Evolutionary conservation across 2,329 filamentous ascomycete species (phyloP), one percentile per base, ranked within the genome.

Genomic region (Colletotrichum falcatum): DNA sequence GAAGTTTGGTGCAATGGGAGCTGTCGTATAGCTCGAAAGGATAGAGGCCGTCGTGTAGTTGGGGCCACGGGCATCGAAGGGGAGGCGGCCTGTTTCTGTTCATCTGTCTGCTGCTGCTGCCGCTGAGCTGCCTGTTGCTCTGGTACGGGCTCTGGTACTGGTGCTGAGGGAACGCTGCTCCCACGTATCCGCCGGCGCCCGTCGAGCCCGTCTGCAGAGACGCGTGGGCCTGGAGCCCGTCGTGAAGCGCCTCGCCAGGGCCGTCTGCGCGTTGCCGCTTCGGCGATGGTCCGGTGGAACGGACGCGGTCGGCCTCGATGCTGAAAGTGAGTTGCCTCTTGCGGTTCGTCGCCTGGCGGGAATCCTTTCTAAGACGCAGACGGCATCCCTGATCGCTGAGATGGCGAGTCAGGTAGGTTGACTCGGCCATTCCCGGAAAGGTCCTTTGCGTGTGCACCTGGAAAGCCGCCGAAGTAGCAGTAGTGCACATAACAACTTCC

Each of bases 371-470:
- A 56, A 97, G 86, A 62, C 94, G 88, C 39, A 97, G 83, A 61
- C 94, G 91, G 18, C 97, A 93, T 11, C 94, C 94, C 78, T 97
- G 94, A 75, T 97, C 94, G 73, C 92, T 92, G 79, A 97, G 95
- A 0, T 92, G 90, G 61, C 93, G 88, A 0, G 94, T 96, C 53
- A 97, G 82, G 74, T 91, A 90, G 0, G 94, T 96, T 1, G 94
- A 97, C 79, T 95, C 92, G 55, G 89, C 86, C 88, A 96, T 91
- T 42, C 94, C 93, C 14, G 91, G 90, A 77, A 94, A 96, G 65
- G 90, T 89, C 79, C 94, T 95, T 35, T 88, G 82, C 2, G 87
- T 80, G 74, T 84, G 85, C 75, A 88, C 92, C 71, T 87, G 88
- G 78, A 97, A 97, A 5, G 87, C 83, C 1, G 92, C 86, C 16